phyloP scores from a whole-genome alignment of 108 stramenopile genomes.

The Mayamaea pseudoterrestris region DNA sequence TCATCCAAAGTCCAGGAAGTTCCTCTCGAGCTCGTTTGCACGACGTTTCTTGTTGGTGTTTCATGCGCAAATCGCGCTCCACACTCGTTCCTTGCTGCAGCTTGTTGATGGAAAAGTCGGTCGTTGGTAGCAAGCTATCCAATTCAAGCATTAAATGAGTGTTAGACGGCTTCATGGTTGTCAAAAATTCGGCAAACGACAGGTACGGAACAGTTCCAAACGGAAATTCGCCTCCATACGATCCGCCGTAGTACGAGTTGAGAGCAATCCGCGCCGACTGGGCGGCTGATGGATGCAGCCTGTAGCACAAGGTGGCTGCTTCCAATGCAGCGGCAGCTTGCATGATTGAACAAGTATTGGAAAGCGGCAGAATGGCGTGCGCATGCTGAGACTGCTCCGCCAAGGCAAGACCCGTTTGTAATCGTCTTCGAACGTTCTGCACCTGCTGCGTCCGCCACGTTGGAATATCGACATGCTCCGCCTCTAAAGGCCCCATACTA shows the following conservation, averaged over 20 bases:
- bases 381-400: conserved; percentile 43
- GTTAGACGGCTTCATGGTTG: conserved; percentile 37
- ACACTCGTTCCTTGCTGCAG: conserved; percentile 43
- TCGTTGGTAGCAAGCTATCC: conserved; percentile 25
- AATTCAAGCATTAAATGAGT: conserved; percentile 45
- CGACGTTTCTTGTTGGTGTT: conserved; percentile 5
- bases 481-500: too few relatives aligned
- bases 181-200: conserved; percentile 48
- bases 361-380: conserved; percentile 49
- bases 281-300: conserved; percentile 15
- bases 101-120: not conserved
- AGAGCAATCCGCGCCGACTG: not conserved
- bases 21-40: conserved; percentile 12
- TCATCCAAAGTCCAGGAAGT: conserved; percentile 53
- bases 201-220: conserved; percentile 33
- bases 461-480: too few relatives aligned
- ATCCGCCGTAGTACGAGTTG: conserved; percentile 10
- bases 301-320: conserved; percentile 47
- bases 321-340: conserved; percentile 68
- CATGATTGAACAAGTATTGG: too few relatives aligned
- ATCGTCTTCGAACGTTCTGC: conserved; percentile 22
- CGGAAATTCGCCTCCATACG: conserved; percentile 11
- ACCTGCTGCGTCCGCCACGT: conserved; percentile 31
- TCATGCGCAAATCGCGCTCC: conserved; percentile 42
- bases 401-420: conserved; percentile 45